These are phyloP conservation scores for Starmerella davenportii DNA, from an alignment of 805 yeast genomes.

Conservation along the genomic window DNA sequence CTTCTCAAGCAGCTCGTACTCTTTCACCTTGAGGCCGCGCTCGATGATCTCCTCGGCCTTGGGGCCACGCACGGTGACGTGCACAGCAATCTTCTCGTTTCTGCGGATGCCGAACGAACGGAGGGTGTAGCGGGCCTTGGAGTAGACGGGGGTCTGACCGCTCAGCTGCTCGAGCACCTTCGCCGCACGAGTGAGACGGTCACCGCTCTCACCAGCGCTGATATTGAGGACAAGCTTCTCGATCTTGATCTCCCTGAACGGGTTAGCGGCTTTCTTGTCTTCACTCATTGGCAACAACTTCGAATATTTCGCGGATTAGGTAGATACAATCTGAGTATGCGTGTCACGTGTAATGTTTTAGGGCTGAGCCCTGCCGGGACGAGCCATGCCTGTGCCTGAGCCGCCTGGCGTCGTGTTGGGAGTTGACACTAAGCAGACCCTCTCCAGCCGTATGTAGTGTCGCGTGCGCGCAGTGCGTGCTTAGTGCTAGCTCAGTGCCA, in stretches of 20 bases:
- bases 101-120: slow-evolving; percentile 99
- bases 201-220: slow-evolving; percentile 99
- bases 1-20: slow-evolving; percentile 83
- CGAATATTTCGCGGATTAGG: neutral
- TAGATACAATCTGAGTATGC: neutral
- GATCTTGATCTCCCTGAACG: slow-evolving; percentile 97
- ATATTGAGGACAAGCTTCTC: slow-evolving; percentile 99
- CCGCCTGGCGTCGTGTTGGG: too few relatives aligned
- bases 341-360: neutral
- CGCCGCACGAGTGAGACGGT: slow-evolving; percentile 99
- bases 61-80: slow-evolving; percentile 99
- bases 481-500: too few relatives aligned
- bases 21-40: slow-evolving; percentile 99
- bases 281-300: slow-evolving; percentile 11
- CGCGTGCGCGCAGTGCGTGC: too few relatives aligned
- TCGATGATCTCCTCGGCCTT: slow-evolving; percentile 98
- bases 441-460: too few relatives aligned
- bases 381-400: too few relatives aligned
- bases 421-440: too few relatives aligned
- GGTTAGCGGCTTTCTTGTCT: slow-evolving; percentile 35
- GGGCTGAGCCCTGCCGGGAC: too few relatives aligned
- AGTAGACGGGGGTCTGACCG: slow-evolving; percentile 99
- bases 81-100: slow-evolving; percentile 98
- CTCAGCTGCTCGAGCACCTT: slow-evolving; percentile 99
- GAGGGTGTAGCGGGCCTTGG: slow-evolving; percentile 99